Percentiles rank a stretch among this genome's conserved stretches.
These are phyloP conservation scores for Candida loeiensis DNA, from an alignment of 805 yeast species.

Conservation along the genomic window DNA sequence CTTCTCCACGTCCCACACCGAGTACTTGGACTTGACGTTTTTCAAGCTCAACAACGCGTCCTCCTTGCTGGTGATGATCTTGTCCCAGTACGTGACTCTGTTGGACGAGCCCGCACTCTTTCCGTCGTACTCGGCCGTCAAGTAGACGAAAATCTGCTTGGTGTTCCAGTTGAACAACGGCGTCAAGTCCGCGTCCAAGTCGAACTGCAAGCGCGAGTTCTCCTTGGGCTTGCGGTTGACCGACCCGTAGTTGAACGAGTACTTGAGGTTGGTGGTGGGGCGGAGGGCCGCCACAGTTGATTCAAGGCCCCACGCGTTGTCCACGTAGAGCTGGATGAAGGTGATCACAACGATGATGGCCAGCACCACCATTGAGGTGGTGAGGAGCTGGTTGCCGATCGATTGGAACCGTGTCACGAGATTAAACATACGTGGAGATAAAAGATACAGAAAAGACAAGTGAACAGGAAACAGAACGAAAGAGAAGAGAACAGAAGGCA, in stretches of 20 bases:
- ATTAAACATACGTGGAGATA: constrained; percentile 27
- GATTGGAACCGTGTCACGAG: constrained; percentile 40
- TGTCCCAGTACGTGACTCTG: constrained; percentile 88
- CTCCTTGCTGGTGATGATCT: constrained; percentile 57
- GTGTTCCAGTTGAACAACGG: constrained; percentile 95
- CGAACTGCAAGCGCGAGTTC: constrained; percentile 68
- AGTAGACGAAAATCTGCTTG: constrained; percentile 87
- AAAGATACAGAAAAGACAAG: neutral
- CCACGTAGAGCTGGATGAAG: constrained; percentile 43
- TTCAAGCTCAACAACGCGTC: constrained; percentile 55
- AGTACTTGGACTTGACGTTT: constrained; percentile 65
- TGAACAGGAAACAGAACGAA: neutral
- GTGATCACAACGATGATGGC: constrained; percentile 48
- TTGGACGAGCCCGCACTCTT: constrained; percentile 42
- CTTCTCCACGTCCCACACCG: constrained; percentile 80
- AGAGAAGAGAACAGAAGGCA: neutral
- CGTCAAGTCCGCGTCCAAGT: constrained; percentile 67
- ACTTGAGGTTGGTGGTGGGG: constrained; percentile 43
- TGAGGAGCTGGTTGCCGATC: constrained; percentile 50
- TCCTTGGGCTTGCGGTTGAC: constrained; percentile 66
- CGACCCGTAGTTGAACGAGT: constrained; percentile 67
- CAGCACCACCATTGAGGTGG: constrained; percentile 47
- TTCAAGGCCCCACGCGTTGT: constrained; percentile 43
- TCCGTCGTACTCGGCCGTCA: constrained; percentile 79
- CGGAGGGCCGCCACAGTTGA: constrained; percentile 34